Evolutionary conservation across 257 asterid species (phyloP), one percentile per base, ranked within the genome.

Genomic region (Fraxinus americana): DNA sequence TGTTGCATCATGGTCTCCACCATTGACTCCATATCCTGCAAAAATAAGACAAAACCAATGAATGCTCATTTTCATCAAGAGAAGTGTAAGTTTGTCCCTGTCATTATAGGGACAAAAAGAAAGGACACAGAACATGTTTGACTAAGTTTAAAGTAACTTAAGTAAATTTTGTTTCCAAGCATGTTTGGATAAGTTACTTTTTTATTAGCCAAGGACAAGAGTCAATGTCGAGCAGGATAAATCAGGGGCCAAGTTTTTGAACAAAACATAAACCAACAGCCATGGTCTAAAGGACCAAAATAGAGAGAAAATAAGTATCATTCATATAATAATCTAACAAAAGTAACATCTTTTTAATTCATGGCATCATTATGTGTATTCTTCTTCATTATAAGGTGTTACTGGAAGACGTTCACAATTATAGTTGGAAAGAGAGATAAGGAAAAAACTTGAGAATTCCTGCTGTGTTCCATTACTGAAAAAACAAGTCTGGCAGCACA

Each of bases 1-100:
- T 96, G 97, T 43, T 92, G 98, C 99, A 96, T 96, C 97, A 96
- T 92, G 52, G 97, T 92, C 90, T 96, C 97, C 50, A 92, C 96
- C 16, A 96, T 85, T 9, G 99, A 93, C 74, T 92, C 97, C 97
- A 96, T 91, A 87, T 91, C 98, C 98, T 93, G 81, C 74, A 78
- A 72, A 76, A 4, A 43, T 25, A 57, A 78, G 52, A 29, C 63
- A 14, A 2, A 43, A 48, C 1, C 57, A 14, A 48, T 13, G 19
- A n/a, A 48, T 48, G 16, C 57, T 19, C 0, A 67, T 54, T 54
- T 54, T 1, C 4, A 17, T 54, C 34, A 23, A 61, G 68, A 7
- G 7, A 59, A n/a, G 14, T 8, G 68, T 3, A 25, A 61, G 14
- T 23, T 9, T 7, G 68, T 25, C 27, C 27, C 27, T 25, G 27